A percentile compares a stretch with the other conserved stretches of the same genome.
phyloP scores from a whole-genome alignment of 305 asterid genomes.

The Euphrasia arctica region DNA sequence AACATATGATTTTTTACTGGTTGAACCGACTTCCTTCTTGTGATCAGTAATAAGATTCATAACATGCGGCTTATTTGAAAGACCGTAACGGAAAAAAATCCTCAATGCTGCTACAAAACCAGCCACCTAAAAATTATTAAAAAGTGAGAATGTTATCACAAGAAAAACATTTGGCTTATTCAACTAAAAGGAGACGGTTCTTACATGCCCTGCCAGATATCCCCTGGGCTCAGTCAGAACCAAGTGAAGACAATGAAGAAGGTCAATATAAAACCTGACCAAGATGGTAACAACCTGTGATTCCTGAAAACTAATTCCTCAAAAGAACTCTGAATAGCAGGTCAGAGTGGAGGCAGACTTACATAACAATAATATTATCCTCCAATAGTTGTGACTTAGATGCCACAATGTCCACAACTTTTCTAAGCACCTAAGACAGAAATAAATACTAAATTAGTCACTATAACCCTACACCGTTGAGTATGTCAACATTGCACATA shows the following conservation, averaged over 20 bases:
- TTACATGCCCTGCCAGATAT: slow-evolving; percentile 75
- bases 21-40: slow-evolving; percentile 37
- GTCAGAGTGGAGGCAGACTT: slow-evolving; percentile 25
- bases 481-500: slow-evolving; percentile 29
- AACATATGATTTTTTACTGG: slow-evolving; percentile 33
- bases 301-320: slow-evolving; percentile 27
- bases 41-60: slow-evolving; percentile 37
- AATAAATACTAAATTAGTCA: slow-evolving; percentile 31
- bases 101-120: slow-evolving; percentile 76
- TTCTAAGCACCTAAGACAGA: slow-evolving; percentile 62
- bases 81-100: slow-evolving; percentile 74
- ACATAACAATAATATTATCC: slow-evolving; percentile 58
- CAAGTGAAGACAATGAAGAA: slow-evolving; percentile 83
- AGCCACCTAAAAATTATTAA: slow-evolving; percentile 54
- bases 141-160: slow-evolving; percentile 20
- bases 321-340: slow-evolving; percentile 24
- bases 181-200: slow-evolving; percentile 25
- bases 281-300: slow-evolving; percentile 29
- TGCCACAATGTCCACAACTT: slow-evolving; percentile 66
- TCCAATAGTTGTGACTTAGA: slow-evolving; percentile 53
- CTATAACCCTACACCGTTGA: slow-evolving; percentile 25
- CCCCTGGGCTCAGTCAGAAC: slow-evolving; percentile 73
- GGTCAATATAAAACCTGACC: slow-evolving; percentile 73
- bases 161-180: slow-evolving; percentile 4
- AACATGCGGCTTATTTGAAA: slow-evolving; percentile 45